Conservation (phyloP, 169 alveolate genomes). For the Plasmodium reichenowi region DNA sequence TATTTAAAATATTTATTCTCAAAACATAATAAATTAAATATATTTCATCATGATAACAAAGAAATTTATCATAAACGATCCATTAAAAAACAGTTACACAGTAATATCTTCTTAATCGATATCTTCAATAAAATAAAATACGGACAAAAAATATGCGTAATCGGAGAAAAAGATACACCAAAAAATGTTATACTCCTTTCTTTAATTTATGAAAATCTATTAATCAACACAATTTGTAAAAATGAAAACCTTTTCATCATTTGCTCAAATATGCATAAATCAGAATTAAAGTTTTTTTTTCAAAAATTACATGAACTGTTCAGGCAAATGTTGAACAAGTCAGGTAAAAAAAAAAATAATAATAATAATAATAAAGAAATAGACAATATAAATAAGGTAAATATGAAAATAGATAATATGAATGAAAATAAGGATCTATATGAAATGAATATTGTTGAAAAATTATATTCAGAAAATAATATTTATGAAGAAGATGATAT, state of each 20-base stretch:
- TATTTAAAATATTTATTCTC: slow-evolving; percentile 22
- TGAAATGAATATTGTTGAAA: neutral
- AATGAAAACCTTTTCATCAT: slow-evolving; percentile 63
- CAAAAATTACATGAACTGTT: slow-evolving; percentile 27
- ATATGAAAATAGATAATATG: too few relatives aligned
- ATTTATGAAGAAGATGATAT: slow-evolving; percentile 12
- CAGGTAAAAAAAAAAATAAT: neutral
- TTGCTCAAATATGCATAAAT: slow-evolving; percentile 41
- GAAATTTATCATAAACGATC: slow-evolving; percentile 15
- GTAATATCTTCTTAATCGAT: slow-evolving; percentile 20
- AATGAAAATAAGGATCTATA: neutral
- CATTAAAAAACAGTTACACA: slow-evolving; percentile 33
- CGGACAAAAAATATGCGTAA: slow-evolving; percentile 54
- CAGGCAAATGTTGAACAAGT: slow-evolving; percentile 8
- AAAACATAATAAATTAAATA: slow-evolving; percentile 7
- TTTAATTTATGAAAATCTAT: slow-evolving; percentile 42
- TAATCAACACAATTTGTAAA: slow-evolving; percentile 27
- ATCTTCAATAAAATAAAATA: slow-evolving; percentile 34
- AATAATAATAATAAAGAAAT: neutral
- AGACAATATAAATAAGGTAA: too few relatives aligned
- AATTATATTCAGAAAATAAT: slow-evolving; percentile 54
- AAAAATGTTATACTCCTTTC: slow-evolving; percentile 18
- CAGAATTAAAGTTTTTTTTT: slow-evolving; percentile 15
- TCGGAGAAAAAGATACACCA: slow-evolving; percentile 18
- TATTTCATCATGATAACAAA: slow-evolving; percentile 15